A percentile compares a stretch with the other conserved stretches of the same genome.
phyloP scores from a whole-genome alignment of 352 stramenopile species.

The Halophytophthora polymorphica region DNA sequence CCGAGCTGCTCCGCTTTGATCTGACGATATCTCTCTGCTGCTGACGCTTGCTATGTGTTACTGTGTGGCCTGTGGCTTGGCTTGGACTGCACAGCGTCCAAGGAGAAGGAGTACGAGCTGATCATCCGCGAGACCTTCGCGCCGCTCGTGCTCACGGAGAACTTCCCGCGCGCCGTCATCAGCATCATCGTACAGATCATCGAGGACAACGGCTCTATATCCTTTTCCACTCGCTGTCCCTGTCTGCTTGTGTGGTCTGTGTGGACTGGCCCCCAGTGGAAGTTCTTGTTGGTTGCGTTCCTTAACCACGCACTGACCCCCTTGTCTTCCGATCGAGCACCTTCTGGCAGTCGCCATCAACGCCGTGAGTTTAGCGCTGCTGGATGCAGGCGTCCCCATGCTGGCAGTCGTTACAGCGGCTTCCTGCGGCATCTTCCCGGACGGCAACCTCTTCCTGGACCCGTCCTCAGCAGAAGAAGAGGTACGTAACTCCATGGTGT shows the following conservation, averaged over 20 bases:
- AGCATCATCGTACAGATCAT: conserved; percentile 85
- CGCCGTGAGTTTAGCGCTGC: conserved; percentile 65
- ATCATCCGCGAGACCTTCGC: conserved; percentile 78
- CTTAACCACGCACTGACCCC: conserved; percentile 32
- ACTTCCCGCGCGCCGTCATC: conserved; percentile 80
- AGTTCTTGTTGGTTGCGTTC: conserved; percentile 12
- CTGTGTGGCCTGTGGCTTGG: neutral
- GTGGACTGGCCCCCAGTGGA: no score
- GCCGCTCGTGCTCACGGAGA: conserved; percentile 60
- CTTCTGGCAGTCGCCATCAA: conserved; percentile 82
- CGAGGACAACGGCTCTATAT: conserved; percentile 79
- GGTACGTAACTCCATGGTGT: conserved; percentile 33
- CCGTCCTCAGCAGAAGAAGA: conserved; percentile 68
- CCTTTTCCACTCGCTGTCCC: conserved; percentile 24
- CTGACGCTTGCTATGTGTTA: neutral
- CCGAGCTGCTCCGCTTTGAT: neutral
- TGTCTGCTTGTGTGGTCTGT: conserved; percentile 5
- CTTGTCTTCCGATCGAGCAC: conserved; percentile 21
- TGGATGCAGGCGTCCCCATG: conserved; percentile 84
- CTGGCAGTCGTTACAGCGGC: conserved; percentile 61
- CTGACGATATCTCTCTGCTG: neutral
- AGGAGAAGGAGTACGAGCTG: conserved; percentile 85
- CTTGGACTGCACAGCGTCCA: conserved; percentile 49
- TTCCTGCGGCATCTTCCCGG: conserved; percentile 59
- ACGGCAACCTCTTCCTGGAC: conserved; percentile 69